Evolutionary conservation across 176 grass and related monocot species (phyloP), one percentile per base, ranked within the genome.

Genomic region (Zoysia pacifica): DNA sequence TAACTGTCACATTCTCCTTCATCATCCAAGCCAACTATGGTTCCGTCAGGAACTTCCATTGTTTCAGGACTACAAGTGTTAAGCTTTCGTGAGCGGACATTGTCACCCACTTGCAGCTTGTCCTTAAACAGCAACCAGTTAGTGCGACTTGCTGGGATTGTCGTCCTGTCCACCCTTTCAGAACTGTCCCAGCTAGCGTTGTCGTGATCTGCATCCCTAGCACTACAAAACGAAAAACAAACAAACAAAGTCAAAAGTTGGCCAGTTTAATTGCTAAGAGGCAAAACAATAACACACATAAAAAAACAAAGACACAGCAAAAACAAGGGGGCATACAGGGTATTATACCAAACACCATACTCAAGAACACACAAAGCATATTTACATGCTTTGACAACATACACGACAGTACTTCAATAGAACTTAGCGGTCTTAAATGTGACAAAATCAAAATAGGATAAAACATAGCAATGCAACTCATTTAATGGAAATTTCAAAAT

Each of bases 21-120:
- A 40, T 84, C 87, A 41, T 97, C 95, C 73, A 89, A 44, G 48
- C 92, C 96, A 83, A 95, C 93, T 81, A 99, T 82, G 58, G 75
- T 95, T 72, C 96, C 96, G 74, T 93, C 96, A 70, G 96, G 93
- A 44, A 99, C 86, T 87, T 89, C 84, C 96, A 95, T 99, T 49
- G 70, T 91, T 67, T 89, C 90, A 47, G 75, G 81, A 79, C 65
- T 82, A 76, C 92, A 99, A 69, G 67, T 90, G 69, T 70, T 95
- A 38, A 89, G 59, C 86, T 99, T 99, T 86, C 90, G 89, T 35
- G 90, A 95, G 50, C 88, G 88, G 13, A 95, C 92, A 11, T 77
- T 84, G 28, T 99, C 96, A 52, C 96, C 90, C 4, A 95, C 83
- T 72, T 88, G 81, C 52, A 99, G 69, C 20, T 89, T 78, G 74